Evolutionary conservation across 176 grass and related monocot species (phyloP).

Genomic region (Tuctoria greenei): DNA sequence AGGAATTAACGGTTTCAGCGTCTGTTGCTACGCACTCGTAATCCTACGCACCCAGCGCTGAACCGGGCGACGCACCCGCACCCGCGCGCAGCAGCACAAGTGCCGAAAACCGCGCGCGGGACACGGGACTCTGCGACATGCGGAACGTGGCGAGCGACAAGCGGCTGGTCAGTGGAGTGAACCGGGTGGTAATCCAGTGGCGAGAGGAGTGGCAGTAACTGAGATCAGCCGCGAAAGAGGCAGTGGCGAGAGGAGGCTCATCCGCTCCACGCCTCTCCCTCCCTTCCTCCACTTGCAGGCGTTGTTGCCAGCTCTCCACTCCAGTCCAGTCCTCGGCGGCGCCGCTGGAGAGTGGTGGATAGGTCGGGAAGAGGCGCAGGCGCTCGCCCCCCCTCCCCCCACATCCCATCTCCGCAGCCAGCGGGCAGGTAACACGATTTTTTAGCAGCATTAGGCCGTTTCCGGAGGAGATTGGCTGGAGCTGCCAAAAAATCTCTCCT

Average conservation of each 20-base stretch:
- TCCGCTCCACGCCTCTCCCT: conserved; percentile 1
- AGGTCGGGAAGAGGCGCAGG: too few species aligned
- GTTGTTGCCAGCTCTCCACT: conserved; percentile 27
- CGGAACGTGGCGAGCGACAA: neutral
- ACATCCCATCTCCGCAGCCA: neutral
- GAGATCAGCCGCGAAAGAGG: neutral
- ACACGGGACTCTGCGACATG: conserved; percentile 15
- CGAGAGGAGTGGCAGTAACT: neutral
- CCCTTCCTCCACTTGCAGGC: conserved; percentile 14
- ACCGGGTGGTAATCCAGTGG: neutral
- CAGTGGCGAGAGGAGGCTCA: neutral
- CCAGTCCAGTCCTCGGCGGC: conserved; percentile 14
- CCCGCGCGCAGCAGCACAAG: neutral
- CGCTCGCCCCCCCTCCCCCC: neutral
- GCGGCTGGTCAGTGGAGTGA: neutral
- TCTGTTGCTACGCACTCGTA: neutral
- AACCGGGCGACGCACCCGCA: too few species aligned
- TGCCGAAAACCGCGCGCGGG: neutral
- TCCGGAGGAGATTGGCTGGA: neutral
- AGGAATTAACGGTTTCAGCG: conserved; percentile 16
- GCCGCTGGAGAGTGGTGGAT: conserved; percentile 5
- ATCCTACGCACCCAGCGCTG: neutral
- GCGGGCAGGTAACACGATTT: conserved; percentile 3
- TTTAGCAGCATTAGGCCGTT: conserved; percentile 16
- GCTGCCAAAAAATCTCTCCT: neutral